A percentile compares a stretch with the other conserved stretches of the same genome.
These are phyloP conservation scores for Ramichloridium luteum DNA, from an alignment of 2,329 filamentous ascomycete species.

Conservation along the genomic window DNA sequence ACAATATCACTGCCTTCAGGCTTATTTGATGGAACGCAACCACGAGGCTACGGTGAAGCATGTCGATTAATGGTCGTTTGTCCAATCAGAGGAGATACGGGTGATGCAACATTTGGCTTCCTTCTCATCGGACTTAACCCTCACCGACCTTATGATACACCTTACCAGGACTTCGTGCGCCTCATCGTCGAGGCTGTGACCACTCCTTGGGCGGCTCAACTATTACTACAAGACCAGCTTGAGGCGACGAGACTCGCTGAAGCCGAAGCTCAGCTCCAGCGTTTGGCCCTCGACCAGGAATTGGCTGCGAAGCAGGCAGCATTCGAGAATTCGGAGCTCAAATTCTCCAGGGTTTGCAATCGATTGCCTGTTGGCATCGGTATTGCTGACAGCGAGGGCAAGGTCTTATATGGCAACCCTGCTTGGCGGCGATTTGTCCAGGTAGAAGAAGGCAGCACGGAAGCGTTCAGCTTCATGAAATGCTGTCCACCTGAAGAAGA, in stretches of 20 bases:
- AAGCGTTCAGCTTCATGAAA: neutral
- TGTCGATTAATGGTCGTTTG: neutral
- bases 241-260: neutral
- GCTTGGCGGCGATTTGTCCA: neutral
- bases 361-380: neutral
- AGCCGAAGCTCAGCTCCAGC: neutral
- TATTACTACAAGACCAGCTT: neutral
- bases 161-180: neutral
- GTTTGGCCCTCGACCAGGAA: neutral
- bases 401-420: neutral
- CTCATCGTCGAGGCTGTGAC: neutral
- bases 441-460: neutral
- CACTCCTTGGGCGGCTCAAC: neutral
- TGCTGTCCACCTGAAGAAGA: neutral
- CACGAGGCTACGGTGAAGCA: neutral
- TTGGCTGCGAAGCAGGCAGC: slow-evolving; percentile 1
- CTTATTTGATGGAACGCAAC: neutral
- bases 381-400: neutral
- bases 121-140: neutral
- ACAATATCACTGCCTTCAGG: neutral
- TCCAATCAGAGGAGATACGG: neutral
- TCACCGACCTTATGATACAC: neutral
- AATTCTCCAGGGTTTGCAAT: neutral
- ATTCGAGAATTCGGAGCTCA: slow-evolving; percentile 1
- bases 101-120: neutral